Evolutionary conservation across 306 rosid species (phyloP).

Genomic region (Sicyos edulis): DNA sequence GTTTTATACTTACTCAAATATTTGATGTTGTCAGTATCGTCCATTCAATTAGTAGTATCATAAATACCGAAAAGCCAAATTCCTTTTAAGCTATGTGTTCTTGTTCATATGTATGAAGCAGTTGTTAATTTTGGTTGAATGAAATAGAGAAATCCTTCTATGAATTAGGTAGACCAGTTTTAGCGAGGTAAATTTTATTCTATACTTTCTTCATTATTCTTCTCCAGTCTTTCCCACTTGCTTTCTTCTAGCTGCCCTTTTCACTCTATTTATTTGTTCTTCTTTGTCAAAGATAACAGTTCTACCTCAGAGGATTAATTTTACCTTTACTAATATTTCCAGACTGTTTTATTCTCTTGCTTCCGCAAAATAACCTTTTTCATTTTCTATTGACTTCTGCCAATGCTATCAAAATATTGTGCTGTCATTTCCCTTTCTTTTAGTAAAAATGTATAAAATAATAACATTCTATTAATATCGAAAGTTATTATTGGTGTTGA

Average conservation of each 20-base stretch:
- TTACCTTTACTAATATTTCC: not conserved
- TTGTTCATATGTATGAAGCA: not conserved
- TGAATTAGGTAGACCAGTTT: conserved; percentile 1
- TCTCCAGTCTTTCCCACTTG: not conserved
- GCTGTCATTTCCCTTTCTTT: not conserved
- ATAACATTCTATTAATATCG: not conserved
- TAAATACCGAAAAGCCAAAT: not conserved
- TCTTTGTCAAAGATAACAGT: not conserved
- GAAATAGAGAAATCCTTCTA: not conserved
- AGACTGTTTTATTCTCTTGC: not conserved
- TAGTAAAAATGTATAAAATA: not conserved
- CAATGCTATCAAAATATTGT: not conserved
- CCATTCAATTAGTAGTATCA: not conserved
- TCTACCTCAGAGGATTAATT: not conserved
- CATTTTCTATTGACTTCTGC: not conserved
- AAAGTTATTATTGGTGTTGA: not conserved
- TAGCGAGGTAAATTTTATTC: not conserved
- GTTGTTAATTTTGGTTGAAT: not conserved
- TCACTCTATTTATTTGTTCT: not conserved
- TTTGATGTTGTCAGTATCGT: not conserved
- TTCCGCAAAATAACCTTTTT: not conserved
- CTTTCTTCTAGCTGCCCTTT: not conserved
- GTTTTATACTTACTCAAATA: not conserved
- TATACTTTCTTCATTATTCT: not conserved
- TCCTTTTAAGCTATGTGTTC: not conserved